phyloP scores from a whole-genome alignment of 31 red algal species.

The Odonthalia washingtoniensis region DNA sequence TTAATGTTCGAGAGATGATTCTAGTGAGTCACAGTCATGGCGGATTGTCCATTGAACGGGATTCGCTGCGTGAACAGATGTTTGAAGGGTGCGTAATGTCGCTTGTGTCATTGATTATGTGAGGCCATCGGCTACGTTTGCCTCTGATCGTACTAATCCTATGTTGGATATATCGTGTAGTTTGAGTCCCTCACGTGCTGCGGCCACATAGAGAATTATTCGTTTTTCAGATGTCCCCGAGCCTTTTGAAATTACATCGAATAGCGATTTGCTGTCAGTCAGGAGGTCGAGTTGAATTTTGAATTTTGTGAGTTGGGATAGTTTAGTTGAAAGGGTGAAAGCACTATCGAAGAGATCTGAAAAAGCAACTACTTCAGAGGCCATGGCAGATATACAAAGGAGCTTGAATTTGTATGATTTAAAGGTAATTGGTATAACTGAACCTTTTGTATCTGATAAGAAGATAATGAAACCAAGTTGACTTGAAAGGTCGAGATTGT shows the following conservation, averaged over 20 bases:
- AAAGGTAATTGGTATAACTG: no score
- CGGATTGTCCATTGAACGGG: no score
- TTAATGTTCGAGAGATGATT: no score
- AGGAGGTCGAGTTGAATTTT: not conserved
- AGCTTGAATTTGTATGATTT: no score
- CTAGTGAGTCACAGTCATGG: no score
- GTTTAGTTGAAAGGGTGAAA: not conserved
- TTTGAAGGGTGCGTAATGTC: no score
- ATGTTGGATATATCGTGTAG: constrained; percentile 34
- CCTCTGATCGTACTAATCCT: constrained; percentile 35
- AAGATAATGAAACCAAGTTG: constrained; percentile 39
- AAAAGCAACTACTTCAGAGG: no score
- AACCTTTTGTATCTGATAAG: not conserved
- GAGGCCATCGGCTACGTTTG: constrained; percentile 45
- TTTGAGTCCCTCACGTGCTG: constrained; percentile 41
- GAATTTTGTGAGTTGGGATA: not conserved
- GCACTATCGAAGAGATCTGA: constrained; percentile 38
- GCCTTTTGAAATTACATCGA: constrained; percentile 51
- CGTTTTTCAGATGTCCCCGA: constrained; percentile 34
- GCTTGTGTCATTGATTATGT: constrained; percentile 35
- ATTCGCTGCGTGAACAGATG: no score
- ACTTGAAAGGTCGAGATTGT: constrained; percentile 24
- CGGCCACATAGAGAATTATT: constrained; percentile 38
- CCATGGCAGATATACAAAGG: no score
- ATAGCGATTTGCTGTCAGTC: constrained; percentile 28